Conservation (phyloP, 1,284 basidiomycete genomes). For the Afroboletus lepidellus region DNA sequence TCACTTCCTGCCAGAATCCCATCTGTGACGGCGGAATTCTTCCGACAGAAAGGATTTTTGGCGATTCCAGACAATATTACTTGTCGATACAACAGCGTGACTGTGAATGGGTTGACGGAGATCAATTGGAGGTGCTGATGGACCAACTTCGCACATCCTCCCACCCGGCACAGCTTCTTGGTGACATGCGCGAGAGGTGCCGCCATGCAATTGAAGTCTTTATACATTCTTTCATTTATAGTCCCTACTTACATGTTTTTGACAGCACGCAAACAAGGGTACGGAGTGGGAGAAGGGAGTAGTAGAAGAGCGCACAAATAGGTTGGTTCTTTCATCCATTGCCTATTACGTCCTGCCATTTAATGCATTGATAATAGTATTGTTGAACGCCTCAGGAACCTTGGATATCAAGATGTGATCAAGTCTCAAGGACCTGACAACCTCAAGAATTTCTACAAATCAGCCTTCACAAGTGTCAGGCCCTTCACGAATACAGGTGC, state of each 20-base stretch:
- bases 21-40: not conserved
- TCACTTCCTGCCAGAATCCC: not conserved
- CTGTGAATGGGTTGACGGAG: not conserved
- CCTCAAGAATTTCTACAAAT: not conserved
- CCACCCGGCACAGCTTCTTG: not conserved
- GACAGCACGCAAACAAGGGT: not conserved
- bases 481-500: not conserved
- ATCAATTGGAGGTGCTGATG: not conserved
- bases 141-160: not conserved
- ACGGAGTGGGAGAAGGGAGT: not conserved
- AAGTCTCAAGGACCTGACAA: not conserved
- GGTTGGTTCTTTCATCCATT: not conserved
- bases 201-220: not conserved
- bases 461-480: not conserved
- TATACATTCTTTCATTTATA: not conserved
- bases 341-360: not conserved
- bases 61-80: not conserved
- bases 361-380: not conserved
- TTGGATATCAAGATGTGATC: not conserved
- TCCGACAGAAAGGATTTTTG: not conserved
- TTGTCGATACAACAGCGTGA: not conserved
- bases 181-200: not conserved
- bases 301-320: not conserved
- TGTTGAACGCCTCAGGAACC: not conserved
- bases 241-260: not conserved